Evolutionary conservation across 495 filamentous ascomycete species (phyloP), one percentile per base, ranked within the genome.

Genomic region (Darksidea phi): DNA sequence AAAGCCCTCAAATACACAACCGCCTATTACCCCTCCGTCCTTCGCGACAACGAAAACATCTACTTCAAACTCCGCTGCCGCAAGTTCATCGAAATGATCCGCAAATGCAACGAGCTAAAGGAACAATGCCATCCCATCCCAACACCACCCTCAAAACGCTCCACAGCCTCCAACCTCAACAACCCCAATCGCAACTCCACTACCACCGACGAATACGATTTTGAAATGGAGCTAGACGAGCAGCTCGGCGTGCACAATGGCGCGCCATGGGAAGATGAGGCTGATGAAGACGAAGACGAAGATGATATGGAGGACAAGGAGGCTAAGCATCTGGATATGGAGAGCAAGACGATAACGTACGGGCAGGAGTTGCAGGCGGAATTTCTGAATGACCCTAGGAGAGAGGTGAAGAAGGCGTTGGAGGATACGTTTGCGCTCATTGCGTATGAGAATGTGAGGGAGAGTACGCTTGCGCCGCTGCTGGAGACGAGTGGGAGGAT

Each of bases 11-110:
- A 90, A 70, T 84, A 86, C 70, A 96, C 89, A 26, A 83, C 86
- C 55, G 76, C 78, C 6, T 91, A 84, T 66, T 97, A 96, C 70
- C 86, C 90, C 10, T 76, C 79, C 21, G 94, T 97, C 6, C 80
- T 99, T 11, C 79, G 84, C 41, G 83, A 90, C n/a, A 89, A 95
- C 64, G 84, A 90, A 28, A 86, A 91, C 41, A 91, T 97, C 25
- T 88, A 91, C 72, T 99, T 97, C 75, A 87, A 89, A 55, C 78
- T 99, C 48, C 84, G 86, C 57, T 96, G 94, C 69, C 83, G 90
- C 63, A 96, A 93, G 73, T 95, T 97, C 69, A 84, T 97, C 48
- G 94, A 98, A 74, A 95, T 98, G 90, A 93, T 96, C 64, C 86
- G 91, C 23, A 84, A 81, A 57, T 87, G 83, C 58, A 86, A 96